Evolutionary conservation across 345 rosid species (phyloP).

Genomic region (Cardamine chenopodiifolia): DNA sequence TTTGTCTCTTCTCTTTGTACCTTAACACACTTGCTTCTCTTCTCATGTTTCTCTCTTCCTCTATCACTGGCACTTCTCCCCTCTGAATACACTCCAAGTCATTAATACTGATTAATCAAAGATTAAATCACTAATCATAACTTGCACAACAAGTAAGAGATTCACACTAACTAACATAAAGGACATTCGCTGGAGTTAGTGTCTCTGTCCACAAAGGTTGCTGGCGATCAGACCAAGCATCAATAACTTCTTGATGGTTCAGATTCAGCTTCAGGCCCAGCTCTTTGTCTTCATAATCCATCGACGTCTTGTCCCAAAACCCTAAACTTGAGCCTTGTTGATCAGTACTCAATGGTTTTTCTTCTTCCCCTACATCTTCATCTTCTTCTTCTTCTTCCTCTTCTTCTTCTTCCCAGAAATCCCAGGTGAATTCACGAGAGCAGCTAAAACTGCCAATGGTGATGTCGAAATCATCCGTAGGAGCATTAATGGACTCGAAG

Average conservation of each 20-base stretch:
- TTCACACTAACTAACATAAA: conserved; percentile 51
- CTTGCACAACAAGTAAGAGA: conserved; percentile 23
- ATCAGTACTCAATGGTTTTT: conserved; percentile 21
- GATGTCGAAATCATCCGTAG: conserved; percentile 24
- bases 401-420: conserved; percentile 37
- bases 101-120: not conserved
- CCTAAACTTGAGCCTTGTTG: conserved; percentile 42
- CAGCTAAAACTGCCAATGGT: conserved; percentile 39
- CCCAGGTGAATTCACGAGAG: conserved; percentile 42
- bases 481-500: conserved; percentile 17
- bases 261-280: conserved; percentile 59
- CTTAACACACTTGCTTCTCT: conserved; percentile 81
- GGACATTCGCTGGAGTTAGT: conserved; percentile 39
- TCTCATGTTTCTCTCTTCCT: conserved; percentile 59
- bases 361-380: conserved; percentile 27
- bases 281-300: conserved; percentile 46
- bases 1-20: conserved; percentile 75
- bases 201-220: conserved; percentile 48
- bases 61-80: conserved; percentile 77
- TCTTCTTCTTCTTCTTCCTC: conserved; percentile 31
- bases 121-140: not conserved
- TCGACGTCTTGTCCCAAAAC: conserved; percentile 34
- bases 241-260: conserved; percentile 74
- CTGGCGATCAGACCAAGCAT: conserved; percentile 68
- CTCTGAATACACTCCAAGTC: conserved; percentile 33